These are phyloP conservation scores for Scenedesmus sp. DNA, from an alignment of 163 green algal genomes.

Conservation along the genomic window DNA sequence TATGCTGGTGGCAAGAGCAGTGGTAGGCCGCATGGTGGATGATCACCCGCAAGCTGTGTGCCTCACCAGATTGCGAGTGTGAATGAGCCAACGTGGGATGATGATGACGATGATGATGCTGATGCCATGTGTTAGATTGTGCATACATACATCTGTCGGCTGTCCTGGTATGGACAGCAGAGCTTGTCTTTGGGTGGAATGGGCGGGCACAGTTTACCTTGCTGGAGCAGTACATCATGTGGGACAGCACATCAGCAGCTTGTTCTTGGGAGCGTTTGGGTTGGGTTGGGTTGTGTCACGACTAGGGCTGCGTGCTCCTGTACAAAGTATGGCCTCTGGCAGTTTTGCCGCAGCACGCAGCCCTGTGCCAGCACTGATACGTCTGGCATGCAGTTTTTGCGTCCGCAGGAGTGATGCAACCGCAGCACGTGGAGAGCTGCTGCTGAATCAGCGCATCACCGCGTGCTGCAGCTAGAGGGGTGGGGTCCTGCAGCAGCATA, in stretches of 20 bases:
- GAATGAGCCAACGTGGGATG: no score
- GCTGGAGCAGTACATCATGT: background rate
- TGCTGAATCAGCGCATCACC: background rate
- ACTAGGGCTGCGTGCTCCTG: background rate
- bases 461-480: background rate
- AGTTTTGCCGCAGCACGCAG: conserved; percentile 22
- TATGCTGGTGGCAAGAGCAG: background rate
- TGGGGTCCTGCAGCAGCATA: background rate
- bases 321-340: background rate
- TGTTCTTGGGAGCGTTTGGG: background rate
- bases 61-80: no score
- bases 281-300: background rate
- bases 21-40: no score
- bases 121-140: background rate
- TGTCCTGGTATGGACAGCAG: background rate
- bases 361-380: background rate
- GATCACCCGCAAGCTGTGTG: no score
- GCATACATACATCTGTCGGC: background rate
- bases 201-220: background rate
- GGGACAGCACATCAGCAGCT: background rate
- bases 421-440: background rate
- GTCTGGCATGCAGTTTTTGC: background rate
- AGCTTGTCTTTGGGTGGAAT: background rate
- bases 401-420: background rate
- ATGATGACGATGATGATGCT: no score